phyloP scores from a whole-genome alignment of 495 filamentous ascomycete genomes.

The Acidiella bohemica region DNA sequence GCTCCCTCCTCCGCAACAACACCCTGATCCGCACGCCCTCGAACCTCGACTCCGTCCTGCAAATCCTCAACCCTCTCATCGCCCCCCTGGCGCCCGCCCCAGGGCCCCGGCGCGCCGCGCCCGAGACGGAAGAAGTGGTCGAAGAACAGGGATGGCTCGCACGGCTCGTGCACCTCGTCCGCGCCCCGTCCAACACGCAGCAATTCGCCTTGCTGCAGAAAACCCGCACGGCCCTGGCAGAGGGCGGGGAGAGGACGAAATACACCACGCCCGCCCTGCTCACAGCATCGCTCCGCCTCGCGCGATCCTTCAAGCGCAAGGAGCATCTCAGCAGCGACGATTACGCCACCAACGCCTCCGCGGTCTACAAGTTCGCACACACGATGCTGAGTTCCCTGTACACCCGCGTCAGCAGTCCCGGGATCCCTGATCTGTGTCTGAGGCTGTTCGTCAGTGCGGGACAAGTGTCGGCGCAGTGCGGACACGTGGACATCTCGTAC shows the following conservation, averaged over 20 bases:
- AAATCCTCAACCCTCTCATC: constrained; percentile 77
- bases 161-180: constrained; percentile 74
- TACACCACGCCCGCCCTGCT: constrained; percentile 89
- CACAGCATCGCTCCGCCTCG: constrained; percentile 79
- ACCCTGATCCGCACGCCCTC: constrained; percentile 60
- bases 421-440: constrained; percentile 71
- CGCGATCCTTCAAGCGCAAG: constrained; percentile 73
- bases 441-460: constrained; percentile 84
- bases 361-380: constrained; percentile 92
- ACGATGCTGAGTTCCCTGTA: constrained; percentile 76
- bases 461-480: constrained; percentile 82
- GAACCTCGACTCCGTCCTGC: constrained; percentile 78
- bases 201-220: constrained; percentile 84
- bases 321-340: constrained; percentile 94
- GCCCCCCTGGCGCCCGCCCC: constrained; percentile 82
- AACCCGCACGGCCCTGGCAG: constrained; percentile 71
- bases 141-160: constrained; percentile 97
- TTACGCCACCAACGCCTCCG: constrained; percentile 77
- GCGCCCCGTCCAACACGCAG: constrained; percentile 73
- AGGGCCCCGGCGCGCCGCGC: constrained; percentile 48
- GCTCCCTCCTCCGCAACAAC: constrained; percentile 63
- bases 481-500: constrained; percentile 89
- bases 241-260: constrained; percentile 88
- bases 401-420: constrained; percentile 53
- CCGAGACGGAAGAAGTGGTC: constrained; percentile 85